These are phyloP conservation scores for Colletotrichum gloeosporioides DNA, from an alignment of 2,329 filamentous ascomycete genomes.

Conservation along the genomic window DNA sequence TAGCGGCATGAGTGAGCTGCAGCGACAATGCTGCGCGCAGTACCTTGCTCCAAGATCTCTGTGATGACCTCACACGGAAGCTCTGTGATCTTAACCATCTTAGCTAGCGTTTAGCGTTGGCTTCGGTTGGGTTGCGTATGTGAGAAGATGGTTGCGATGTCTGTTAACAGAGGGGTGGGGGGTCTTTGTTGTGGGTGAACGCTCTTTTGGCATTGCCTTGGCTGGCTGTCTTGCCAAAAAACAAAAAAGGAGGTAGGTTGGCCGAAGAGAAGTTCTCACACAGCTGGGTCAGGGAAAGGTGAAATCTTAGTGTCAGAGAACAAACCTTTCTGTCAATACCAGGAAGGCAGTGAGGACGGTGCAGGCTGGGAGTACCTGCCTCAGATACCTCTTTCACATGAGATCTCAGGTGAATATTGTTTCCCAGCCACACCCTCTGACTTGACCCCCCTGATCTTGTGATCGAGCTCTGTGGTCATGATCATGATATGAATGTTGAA, in stretches of 20 bases:
- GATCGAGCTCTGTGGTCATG: too few species aligned
- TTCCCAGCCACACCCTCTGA: background rate
- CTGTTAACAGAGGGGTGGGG: background rate
- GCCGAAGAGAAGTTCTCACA: rapidly evolving
- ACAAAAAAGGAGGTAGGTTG: background rate
- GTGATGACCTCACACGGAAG: background rate
- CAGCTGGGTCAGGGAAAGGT: background rate
- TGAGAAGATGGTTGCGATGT: background rate
- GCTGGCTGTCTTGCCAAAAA: rapidly evolving
- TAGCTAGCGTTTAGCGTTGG: background rate
- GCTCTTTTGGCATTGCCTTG: background rate
- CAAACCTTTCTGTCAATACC: background rate
- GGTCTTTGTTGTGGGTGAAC: background rate
- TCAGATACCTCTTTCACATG: background rate
- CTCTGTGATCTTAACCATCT: background rate
- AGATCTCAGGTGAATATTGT: background rate
- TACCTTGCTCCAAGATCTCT: rapidly evolving
- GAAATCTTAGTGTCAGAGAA: background rate
- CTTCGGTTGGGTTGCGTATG: too few species aligned
- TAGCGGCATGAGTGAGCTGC: rapidly evolving
- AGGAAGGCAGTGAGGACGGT: background rate
- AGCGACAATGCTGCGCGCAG: rapidly evolving
- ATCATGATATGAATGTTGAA: background rate
- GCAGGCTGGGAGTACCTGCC: background rate
- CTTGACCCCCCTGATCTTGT: too few species aligned